Base-by-base conservation (phyloP, 2,329 filamentous ascomycete species). In the Tolypocladium nubicola region DNA sequence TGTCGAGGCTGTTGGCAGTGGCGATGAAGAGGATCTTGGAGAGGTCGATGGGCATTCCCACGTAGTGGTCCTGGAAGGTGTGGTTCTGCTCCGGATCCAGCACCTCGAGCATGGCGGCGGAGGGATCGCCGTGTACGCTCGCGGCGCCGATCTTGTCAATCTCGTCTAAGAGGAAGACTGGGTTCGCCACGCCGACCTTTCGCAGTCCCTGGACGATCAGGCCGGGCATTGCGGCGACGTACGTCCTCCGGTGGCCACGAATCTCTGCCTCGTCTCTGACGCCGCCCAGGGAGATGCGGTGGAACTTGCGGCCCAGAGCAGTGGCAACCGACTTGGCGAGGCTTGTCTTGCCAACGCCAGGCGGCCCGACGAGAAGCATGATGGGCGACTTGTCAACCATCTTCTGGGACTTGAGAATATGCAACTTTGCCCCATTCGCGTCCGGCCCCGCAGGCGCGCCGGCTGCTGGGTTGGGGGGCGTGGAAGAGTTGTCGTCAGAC, bases 171-270 rank as follows among this genome's bases (percentile, higher is more conserved):
- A 99, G 76, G 74, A 99, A 89, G 57, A 99, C 93, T 0, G 94
- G 94, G 68, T 99, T 99, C 3, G 90, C 85, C 23, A 97, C 93
- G 52, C 92, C 93, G 38, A 95, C 93, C 75, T 97, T 99, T 75
- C 94, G 92, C 57, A 99, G 71, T 0, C 93, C 94, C 69, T 91
- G 92, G 37, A 97, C 92, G 59, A 99, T 88, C 57, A 97, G 79
- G 56, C 94, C 94, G 11, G 94, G 94, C 93, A 99, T 97, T n/a
- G 94, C 94, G 26, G 94, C 94, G 58, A 99, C 94, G 68, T 99
- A 99, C 0, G 94, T 99, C 64, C 94, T 82, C 57, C 94, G 83
- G 72, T 99, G 94, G 11, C 94, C 94, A 59, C 94, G 84, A 59
- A 99, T 97, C 74, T 99, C 94, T 19, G 94, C 94, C 71, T 99